Conservation (phyloP, 1,284 basidiomycete genomes). For the Porodaedalea pini region DNA sequence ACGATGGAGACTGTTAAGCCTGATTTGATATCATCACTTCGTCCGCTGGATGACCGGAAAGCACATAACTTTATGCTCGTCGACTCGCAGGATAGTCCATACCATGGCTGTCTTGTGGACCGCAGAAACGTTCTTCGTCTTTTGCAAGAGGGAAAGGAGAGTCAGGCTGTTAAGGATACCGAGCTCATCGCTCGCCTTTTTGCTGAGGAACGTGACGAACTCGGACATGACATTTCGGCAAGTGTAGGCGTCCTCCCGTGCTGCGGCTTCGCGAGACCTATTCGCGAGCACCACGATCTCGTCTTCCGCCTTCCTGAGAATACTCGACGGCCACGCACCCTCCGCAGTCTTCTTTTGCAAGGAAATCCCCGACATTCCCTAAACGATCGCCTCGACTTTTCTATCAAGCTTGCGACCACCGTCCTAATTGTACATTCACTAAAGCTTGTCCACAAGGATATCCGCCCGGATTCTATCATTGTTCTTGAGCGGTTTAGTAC, state of each 20-base stretch:
- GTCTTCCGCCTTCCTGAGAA: background rate
- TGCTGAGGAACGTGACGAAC: background rate
- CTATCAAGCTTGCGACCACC: background rate
- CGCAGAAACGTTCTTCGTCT: background rate
- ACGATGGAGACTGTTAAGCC: background rate
- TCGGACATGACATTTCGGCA: background rate
- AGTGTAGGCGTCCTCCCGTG: background rate
- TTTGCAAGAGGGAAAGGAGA: background rate
- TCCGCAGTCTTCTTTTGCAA: background rate
- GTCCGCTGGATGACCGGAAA: background rate
- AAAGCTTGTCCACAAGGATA: background rate
- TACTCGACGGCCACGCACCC: background rate
- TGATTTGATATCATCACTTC: background rate
- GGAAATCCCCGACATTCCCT: background rate
- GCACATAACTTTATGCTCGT: background rate
- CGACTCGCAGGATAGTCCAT: background rate
- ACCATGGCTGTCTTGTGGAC: background rate
- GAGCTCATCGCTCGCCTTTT: background rate
- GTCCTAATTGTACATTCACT: background rate
- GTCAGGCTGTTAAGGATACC: background rate
- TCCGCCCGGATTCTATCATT: constrained; percentile 1
- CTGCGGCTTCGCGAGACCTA: background rate
- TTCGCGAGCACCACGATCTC: background rate
- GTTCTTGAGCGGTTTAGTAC: no score
- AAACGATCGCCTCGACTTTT: background rate